These are phyloP conservation scores for Alloascoidea africana DNA, from an alignment of 805 yeast species.

Conservation along the genomic window DNA sequence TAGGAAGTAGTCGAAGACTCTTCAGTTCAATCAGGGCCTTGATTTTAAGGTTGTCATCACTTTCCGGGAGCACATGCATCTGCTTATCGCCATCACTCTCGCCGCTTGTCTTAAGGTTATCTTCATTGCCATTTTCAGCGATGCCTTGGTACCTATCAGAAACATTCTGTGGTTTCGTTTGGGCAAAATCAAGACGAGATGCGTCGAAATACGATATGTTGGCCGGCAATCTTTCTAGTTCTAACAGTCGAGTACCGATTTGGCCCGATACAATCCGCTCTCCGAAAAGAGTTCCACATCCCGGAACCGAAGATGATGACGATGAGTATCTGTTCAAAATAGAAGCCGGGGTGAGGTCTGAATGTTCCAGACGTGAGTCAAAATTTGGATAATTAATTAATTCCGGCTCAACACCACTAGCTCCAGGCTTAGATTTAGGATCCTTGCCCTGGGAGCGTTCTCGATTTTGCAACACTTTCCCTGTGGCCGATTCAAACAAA, in stretches of 20 bases:
- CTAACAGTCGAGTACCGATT: slow-evolving; percentile 14
- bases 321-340: too few relatives aligned
- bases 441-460: too few relatives aligned
- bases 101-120: too few relatives aligned
- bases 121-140: too few relatives aligned
- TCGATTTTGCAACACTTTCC: background rate
- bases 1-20: slow-evolving; percentile 44
- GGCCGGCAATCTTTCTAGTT: slow-evolving; percentile 53
- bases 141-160: too few relatives aligned
- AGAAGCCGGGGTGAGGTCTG: background rate
- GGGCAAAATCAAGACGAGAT: background rate
- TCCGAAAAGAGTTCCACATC: background rate
- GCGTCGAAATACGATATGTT: slow-evolving; percentile 23
- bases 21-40: slow-evolving; percentile 58
- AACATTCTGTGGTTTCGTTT: too few relatives aligned
- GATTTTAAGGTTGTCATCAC: slow-evolving; percentile 42
- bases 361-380: background rate
- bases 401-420: too few relatives aligned
- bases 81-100: too few relatives aligned
- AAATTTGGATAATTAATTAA: background rate
- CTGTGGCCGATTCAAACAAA: background rate
- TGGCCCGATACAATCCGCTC: background rate
- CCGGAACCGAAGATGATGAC: background rate
- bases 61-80: background rate
- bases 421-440: too few relatives aligned